Conservation (phyloP, 164 flowering plant species). For the Tinospora cordifolia region DNA sequence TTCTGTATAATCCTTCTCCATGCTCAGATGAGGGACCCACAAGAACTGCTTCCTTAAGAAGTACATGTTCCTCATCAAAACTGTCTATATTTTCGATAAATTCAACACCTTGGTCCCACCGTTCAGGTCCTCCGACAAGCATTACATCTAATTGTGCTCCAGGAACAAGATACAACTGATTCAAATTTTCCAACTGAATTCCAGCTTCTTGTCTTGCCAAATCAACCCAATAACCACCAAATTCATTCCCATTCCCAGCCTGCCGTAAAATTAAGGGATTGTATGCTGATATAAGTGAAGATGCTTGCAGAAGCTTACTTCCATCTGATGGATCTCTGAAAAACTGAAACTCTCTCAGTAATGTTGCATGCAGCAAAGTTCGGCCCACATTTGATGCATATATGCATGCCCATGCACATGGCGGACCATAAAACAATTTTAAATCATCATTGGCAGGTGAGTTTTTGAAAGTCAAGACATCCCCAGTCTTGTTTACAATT, state of each 20-base stretch:
- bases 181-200: constrained; percentile 31
- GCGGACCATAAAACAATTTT: constrained; percentile 32
- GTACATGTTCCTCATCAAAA: constrained; percentile 28
- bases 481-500: constrained; percentile 40
- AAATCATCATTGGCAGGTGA: constrained; percentile 10
- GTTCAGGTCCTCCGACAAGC: constrained; percentile 83
- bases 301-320: constrained; percentile 45
- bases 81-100: constrained; percentile 47
- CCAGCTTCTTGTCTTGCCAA: constrained; percentile 28
- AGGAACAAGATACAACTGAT: constrained; percentile 61
- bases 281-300: constrained; percentile 57
- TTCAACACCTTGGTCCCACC: constrained; percentile 58
- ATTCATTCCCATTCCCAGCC: constrained; percentile 68
- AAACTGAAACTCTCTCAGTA: constrained; percentile 42
- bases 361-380: constrained; percentile 58
- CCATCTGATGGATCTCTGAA: constrained; percentile 33
- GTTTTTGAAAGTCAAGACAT: constrained; percentile 20
- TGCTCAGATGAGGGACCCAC: constrained; percentile 28
- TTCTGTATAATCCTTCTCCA: constrained; percentile 33
- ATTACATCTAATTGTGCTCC: constrained; percentile 58
- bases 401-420: constrained; percentile 66
- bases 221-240: constrained; percentile 85
- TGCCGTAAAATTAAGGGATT: constrained; percentile 55
- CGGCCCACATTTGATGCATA: constrained; percentile 63
- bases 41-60: constrained; percentile 28